phyloP scores from a whole-genome alignment of 1,284 basidiomycete species.

The Trichosporon asahii region DNA sequence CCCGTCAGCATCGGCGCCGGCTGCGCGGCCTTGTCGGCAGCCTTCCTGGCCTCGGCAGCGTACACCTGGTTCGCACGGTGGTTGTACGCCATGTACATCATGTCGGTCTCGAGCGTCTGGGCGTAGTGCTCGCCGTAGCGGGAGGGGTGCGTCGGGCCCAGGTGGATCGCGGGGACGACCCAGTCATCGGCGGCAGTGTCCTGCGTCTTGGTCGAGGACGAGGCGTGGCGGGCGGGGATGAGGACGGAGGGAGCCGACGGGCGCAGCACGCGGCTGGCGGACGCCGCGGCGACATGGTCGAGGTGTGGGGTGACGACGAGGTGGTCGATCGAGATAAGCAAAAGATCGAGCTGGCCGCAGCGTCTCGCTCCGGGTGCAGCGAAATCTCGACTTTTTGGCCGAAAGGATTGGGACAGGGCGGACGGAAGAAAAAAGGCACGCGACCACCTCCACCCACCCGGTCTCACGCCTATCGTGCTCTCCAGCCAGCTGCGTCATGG shows the following conservation, averaged over 20 bases:
- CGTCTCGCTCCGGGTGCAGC: background rate
- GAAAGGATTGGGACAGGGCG: background rate
- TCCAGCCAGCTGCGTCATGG: background rate
- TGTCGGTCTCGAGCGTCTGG: constrained; percentile 73
- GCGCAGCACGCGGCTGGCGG: constrained; percentile 14
- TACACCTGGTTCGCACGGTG: constrained; percentile 56
- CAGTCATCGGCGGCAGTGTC: constrained; percentile 19
- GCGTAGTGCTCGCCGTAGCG: constrained; percentile 83
- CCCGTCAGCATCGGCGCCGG: constrained; percentile 38
- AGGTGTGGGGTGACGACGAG: background rate
- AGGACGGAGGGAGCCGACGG: background rate
- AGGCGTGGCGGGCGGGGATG: constrained; percentile 15
- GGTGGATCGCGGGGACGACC: constrained; percentile 43
- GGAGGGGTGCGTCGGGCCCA: constrained; percentile 64
- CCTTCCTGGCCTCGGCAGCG: constrained; percentile 14
- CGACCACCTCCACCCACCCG: background rate
- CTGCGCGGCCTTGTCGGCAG: constrained; percentile 11
- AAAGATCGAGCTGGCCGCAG: background rate
- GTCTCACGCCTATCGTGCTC: background rate
- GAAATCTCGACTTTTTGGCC: constrained; percentile 17
- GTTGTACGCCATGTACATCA: constrained; percentile 93
- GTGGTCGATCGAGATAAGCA: constrained; percentile 6
- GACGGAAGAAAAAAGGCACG: constrained; percentile 7
- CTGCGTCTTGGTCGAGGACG: constrained; percentile 12
- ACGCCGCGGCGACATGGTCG: constrained; percentile 21